Evolutionary conservation across 352 stramenopile genomes (phyloP), one percentile per base, ranked within the genome.

Genomic region (Phytophthora constricta): DNA sequence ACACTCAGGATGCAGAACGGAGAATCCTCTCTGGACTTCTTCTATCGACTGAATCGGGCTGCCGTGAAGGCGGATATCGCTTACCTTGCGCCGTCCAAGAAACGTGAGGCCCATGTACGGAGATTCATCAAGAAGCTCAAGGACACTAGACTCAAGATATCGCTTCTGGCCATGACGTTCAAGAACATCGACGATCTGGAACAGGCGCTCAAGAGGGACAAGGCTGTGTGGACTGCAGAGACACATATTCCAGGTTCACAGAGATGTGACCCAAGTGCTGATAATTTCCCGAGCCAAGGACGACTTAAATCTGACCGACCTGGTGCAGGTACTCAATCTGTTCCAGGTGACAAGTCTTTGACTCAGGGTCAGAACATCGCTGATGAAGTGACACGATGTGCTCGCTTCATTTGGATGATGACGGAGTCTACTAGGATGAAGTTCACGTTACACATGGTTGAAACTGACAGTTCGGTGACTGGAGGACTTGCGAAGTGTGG

Each of bases 41-140:
- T 55, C 27, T 55, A 55, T 11, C 23, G 48, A 5, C 10, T 55
- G 48, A 55, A 55, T 25, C 9, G n/a, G 13, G 45, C 45, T 52
- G 45, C 45, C 0, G 19, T 17, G n/a, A 52, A 52, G 22, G 45
- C 45, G 1, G n/a, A 42, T 1, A 42, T 43, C 20, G 4, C 25
- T 10, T 51, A 31, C 20, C 45, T 8, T 13, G 0, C 4, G 9
- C 45, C 45, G 8, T 8, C n/a, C 8, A 7, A 7, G 4, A 10
- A 51, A 11, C 19, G 45, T 5, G 48, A 42, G 23, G 2, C 5
- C 19, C 48, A 55, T 42, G 23, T 39, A 11, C 48, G 23, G n/a
- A 27, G 45, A 27, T 51, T 51, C 17, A 51, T 51, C 45, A 51
- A 51, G 20, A 28, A 16, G 8, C 20, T 51, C n/a, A 26, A 51